Base-by-base conservation (phyloP, 805 yeast genomes). In the Pichia heedii region DNA sequence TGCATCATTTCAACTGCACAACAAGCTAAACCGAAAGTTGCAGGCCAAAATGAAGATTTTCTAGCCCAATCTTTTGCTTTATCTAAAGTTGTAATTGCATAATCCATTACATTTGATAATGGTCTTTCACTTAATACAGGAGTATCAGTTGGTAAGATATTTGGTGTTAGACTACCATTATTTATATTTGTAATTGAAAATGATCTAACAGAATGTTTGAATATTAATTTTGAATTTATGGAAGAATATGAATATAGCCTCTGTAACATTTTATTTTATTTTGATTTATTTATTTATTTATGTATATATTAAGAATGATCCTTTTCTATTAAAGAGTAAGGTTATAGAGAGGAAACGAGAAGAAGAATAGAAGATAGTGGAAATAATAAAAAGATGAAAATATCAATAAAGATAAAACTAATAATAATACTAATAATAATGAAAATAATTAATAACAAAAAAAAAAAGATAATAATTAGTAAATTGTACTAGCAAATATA, bases 1-100 rank as follows among this genome's bases (percentile, higher is more conserved):
- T 85, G 95, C 95, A 85, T 85, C 95, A 85, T 85, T 67, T 85
- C 95, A 35, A 85, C 94, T 48, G 95, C 95, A 70, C 95, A 85
- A 67, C 95, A 85, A 9, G 95, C 95, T 58, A 85, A 70, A 29
- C 95, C 95, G 64, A 85, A 85, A 32, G 95, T 85, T 37, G 84
- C 89, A 9, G 95, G 95, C 95, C 95, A 85, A 63, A 85, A 85
- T 2, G 93, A 83, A 22, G 94, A 86, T 60, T 84, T 87, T 65
- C 95, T 76, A 2, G 90, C 94, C 95, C 95, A 85, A 68, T 81
- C 81, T 51, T 88, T 88, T 50, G 85, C 76, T 49, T 80, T 80
- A 58, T 85, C 95, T 54, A 85, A 67, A 19, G 89, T 76, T 16
- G 95, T 84, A 60, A 85, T 71, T 2, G 87, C 88, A 55, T 85